Evolutionary conservation across 1,139 yeast species (phyloP), one percentile per base, ranked within the genome.

Genomic region (Debaryomyces robertsiae): DNA sequence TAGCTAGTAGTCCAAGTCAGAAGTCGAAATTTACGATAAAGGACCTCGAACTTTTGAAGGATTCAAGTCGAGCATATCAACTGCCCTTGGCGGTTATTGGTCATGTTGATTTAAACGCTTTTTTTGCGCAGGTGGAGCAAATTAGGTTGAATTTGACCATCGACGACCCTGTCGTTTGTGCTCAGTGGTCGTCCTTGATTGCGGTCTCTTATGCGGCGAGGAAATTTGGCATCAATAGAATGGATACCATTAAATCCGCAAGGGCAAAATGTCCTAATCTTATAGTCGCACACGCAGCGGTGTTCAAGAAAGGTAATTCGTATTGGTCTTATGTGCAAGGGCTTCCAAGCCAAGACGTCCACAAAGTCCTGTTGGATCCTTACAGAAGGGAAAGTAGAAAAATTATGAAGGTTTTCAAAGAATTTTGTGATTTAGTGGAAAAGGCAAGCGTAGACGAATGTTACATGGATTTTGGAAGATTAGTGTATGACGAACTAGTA

Each of bases 391-490:
- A 89, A 54, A 84, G 95, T 47, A 68, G 96, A 17, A 87, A 85
- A 61, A 84, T 93, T 45, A 70, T 90, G 54, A 70, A 77, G 34
- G 67, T 91, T 1, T 75, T 93, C 51, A 63, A 65, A 43, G 49
- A 57, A 5, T 60, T 65, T 37, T 83, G 89, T 57, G 88, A 81
- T 49, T 52, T 74, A 32, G 88, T 90, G 1, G 96, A 93, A 57
- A 91, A 91, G 64, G 98, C 97, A 0, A 90, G 97, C 62, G 94
- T 91, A 11, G 98, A 93, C 63, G 98, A 93, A 63, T 84, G 93
- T 36, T 93, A 85, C 58, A 53, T 93, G 49, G 97, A 93, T 61
- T 61, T 93, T 30, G 96, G 98, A 0, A 48, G 73, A 29, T 27
- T 56, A 3, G 61, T 72, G 2, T 61, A 61, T 48, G 45, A 49